phyloP scores from a whole-genome alignment of 2,329 filamentous ascomycete species.

The Cadophora sp. region DNA sequence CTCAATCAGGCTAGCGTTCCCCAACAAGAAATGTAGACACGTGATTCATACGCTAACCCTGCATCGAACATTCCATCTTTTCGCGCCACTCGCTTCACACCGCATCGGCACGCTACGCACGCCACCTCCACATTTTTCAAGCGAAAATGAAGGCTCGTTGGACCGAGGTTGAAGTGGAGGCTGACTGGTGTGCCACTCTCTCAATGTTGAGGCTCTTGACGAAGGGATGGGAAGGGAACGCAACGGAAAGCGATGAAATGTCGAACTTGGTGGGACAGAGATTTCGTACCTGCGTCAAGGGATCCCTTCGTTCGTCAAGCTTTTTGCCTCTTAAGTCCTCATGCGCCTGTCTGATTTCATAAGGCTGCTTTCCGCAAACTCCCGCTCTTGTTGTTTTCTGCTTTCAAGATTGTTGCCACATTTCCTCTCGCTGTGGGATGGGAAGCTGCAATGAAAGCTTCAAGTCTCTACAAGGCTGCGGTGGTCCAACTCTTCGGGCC shows the following conservation, averaged over 20 bases:
- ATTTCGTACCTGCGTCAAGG: conserved; percentile 2
- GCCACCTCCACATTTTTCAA: conserved; percentile 3
- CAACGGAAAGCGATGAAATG: neutral
- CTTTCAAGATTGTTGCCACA: no score
- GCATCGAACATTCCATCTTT: conserved; percentile 4
- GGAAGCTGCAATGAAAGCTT: no score
- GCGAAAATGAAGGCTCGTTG: neutral
- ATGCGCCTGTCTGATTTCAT: no score
- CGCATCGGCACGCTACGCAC: conserved; percentile 7
- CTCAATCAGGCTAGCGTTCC: neutral
- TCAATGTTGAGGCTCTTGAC: neutral
- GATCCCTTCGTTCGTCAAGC: neutral
- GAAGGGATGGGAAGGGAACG: neutral
- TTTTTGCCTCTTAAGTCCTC: neutral
- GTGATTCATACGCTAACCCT: neutral
- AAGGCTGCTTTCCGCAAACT: no score
- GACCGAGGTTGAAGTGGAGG: neutral
- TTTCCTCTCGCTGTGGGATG: no score
- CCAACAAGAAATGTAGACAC: neutral
- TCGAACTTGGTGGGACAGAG: neutral
- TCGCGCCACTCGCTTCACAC: neutral
- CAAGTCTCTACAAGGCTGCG: no score
- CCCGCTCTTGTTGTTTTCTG: no score
- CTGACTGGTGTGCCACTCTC: neutral
- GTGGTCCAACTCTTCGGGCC: no score